Base-by-base conservation (phyloP, 202 grass and related monocot species). In the Elaeis oleifera region DNA sequence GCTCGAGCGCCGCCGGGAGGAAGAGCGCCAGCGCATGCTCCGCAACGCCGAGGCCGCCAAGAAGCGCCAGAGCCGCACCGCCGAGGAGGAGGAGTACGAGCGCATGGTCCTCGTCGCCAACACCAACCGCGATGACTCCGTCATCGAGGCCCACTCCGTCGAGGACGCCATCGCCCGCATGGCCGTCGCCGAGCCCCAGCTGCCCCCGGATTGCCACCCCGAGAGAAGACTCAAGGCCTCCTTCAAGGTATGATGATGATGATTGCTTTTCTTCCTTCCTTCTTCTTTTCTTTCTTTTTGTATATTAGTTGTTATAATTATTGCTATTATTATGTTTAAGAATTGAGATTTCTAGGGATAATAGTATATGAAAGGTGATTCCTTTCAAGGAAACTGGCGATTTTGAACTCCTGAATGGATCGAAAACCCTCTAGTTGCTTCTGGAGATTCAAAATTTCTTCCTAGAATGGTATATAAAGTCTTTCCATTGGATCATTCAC, bases 31-130 rank as follows among this genome's bases (percentile, higher is more conserved):
- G 52, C 81, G 87, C 65, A 65, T 86, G 31, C 60, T 83, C 69
- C 78, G 76, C 18, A 79, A 85, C 65, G 74, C 87, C 6, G 87
- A 96, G 77, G 74, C 61, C 11, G 70, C 84, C 3, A 91, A 84
- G 71, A 96, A 91, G 71, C 78, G 77, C 60, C 79, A 86, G 71
- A 83, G 56, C 20, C 85, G 92, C 51, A 60, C 77, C 65, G 85
- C 82, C 44, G 81, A 81, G 25, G 92, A 97, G 82, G 88, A 97
- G 71, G 92, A 97, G 71, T 97, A 97, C 51, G 84, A 97, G 71
- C 69, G 77, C 60, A 74, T 84, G 49, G 88, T 97, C 32, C 72
- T 97, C 36, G 88, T 91, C 53, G 76, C 72, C 28, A 97, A 97
- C 65, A 97, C 92, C 60, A 97, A 97, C 72, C 81, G 92, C 61